Conservation (phyloP, 306 rosid species). For the Amphicarpaea edgeworthii region DNA sequence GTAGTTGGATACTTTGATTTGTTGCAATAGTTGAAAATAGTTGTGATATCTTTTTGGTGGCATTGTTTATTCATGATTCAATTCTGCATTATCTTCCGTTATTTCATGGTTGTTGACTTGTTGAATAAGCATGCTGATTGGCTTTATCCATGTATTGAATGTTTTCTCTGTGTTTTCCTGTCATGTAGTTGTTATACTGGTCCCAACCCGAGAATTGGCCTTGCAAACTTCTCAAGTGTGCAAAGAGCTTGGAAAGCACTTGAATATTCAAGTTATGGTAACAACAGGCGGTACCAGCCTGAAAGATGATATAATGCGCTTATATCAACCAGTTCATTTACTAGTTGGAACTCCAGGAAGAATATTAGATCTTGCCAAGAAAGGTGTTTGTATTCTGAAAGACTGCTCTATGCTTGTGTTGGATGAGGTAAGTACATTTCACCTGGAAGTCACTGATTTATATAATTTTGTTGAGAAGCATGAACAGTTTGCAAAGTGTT, state of each 20-base stretch:
- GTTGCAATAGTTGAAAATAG: constrained; percentile 14
- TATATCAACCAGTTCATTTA: constrained; percentile 97
- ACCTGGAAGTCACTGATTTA: constrained; percentile 23
- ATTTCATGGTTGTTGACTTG: constrained; percentile 10
- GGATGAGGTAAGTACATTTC: constrained; percentile 80
- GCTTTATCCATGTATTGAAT: constrained; percentile 28
- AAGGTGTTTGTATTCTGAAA: constrained; percentile 85
- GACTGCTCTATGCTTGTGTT: constrained; percentile 90
- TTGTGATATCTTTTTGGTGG: constrained; percentile 24
- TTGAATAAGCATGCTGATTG: constrained; percentile 3
- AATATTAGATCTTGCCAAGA: constrained; percentile 94
- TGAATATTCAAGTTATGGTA: constrained; percentile 95
- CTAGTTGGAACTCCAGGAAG: constrained; percentile 99
- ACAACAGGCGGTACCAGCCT: constrained; percentile 99
- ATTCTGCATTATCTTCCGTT: neutral
- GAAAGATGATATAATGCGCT: constrained; percentile 97
- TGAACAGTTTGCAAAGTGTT: constrained; percentile 13
- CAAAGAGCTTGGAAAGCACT: constrained; percentile 95
- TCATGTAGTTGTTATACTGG: constrained; percentile 85
- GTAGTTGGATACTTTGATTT: neutral
- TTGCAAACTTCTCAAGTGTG: constrained; percentile 99
- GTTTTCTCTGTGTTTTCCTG: constrained; percentile 24
- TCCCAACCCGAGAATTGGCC: constrained; percentile 97
- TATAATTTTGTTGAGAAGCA: constrained; percentile 4
- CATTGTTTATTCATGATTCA: constrained; percentile 12